Evolutionary conservation across 164 flowering plant genomes (phyloP).

Genomic region (Aristolochia contorta): DNA sequence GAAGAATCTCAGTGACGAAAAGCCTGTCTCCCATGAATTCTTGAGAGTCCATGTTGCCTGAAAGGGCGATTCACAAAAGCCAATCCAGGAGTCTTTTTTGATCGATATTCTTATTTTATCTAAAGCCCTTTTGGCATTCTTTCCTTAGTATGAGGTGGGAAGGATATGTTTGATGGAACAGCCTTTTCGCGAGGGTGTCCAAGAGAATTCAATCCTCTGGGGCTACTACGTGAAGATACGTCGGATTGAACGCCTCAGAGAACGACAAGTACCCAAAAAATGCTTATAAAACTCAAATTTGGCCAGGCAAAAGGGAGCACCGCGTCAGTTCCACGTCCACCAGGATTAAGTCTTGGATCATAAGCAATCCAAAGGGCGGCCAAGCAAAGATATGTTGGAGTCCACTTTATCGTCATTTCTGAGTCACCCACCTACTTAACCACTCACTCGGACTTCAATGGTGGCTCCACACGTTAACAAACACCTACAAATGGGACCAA

Average conservation of each 20-base stretch:
- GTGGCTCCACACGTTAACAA: background rate
- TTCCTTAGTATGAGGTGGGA: constrained; percentile 2
- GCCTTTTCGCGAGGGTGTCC: background rate
- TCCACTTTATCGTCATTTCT: background rate
- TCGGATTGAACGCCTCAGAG: background rate
- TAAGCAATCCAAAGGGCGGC: background rate
- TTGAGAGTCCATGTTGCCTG: constrained; percentile 2
- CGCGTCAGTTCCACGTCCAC: background rate
- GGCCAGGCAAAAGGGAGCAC: background rate
- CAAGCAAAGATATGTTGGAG: background rate
- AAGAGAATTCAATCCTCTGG: background rate
- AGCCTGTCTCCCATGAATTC: background rate
- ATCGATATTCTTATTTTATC: background rate
- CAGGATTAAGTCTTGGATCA: background rate
- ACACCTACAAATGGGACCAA: background rate
- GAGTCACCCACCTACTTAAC: constrained; percentile 1
- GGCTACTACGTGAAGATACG: background rate
- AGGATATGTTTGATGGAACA: background rate
- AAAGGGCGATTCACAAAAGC: background rate
- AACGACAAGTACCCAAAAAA: background rate
- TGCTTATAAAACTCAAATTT: background rate
- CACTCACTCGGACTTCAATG: background rate
- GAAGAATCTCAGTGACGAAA: background rate
- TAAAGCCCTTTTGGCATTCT: constrained; percentile 3
- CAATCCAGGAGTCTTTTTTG: background rate